phyloP scores from a whole-genome alignment of 148 eudicot genomes.

The Bassia scoparia region DNA sequence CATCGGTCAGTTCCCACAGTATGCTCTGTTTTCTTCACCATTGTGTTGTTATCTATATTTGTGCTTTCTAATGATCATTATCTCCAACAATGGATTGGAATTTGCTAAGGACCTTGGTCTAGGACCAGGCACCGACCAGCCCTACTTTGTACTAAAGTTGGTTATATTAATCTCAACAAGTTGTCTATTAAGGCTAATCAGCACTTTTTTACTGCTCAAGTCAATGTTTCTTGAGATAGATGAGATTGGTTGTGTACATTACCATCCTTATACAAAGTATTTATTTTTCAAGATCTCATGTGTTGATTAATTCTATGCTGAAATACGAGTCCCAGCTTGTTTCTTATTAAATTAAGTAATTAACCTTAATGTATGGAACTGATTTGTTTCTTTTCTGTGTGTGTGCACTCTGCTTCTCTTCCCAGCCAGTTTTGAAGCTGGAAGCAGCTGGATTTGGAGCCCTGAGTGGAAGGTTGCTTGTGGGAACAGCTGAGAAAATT shows the following conservation, averaged over 20 bases:
- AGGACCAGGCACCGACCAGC: too few relatives aligned
- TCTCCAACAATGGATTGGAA: neutral
- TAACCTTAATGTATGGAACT: too few relatives aligned
- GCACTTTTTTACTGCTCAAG: neutral
- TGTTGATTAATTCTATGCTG: neutral
- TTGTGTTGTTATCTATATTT: neutral
- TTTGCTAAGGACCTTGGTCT: neutral
- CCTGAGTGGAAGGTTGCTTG: constrained; percentile 51
- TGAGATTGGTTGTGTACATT: neutral
- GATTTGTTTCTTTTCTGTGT: too few relatives aligned
- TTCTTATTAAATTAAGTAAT: too few relatives aligned
- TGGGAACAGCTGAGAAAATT: constrained; percentile 81
- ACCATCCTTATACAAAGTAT: neutral
- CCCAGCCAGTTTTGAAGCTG: constrained; percentile 48
- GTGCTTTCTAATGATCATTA: too few relatives aligned
- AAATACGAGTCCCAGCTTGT: too few relatives aligned
- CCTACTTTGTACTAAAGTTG: too few relatives aligned
- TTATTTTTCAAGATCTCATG: neutral
- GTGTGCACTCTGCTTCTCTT: neutral
- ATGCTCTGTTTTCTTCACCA: neutral
- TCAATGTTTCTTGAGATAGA: neutral
- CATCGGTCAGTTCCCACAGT: constrained; percentile 48
- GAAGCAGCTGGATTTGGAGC: constrained; percentile 61
- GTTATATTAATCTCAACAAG: neutral
- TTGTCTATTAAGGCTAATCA: neutral